Evolutionary conservation across 192 early-diverging fungal genomes (phyloP).

Genomic region (Rhizoclosmatium globosum): DNA sequence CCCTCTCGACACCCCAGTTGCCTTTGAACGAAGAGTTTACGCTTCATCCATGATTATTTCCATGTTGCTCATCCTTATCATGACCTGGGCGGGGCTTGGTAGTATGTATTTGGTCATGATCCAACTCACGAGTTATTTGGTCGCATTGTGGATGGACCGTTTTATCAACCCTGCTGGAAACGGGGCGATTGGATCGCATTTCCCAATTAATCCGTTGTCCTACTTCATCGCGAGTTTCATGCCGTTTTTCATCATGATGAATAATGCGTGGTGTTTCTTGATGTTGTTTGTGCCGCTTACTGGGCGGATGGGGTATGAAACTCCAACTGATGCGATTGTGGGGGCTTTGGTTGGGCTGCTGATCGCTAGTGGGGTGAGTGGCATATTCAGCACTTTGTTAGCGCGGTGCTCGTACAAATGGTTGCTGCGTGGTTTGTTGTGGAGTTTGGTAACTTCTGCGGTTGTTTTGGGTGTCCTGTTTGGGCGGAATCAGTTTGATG

Average conservation of each 20-base stretch:
- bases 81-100: constrained; percentile 36
- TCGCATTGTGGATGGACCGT: constrained; percentile 39
- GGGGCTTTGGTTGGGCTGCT: constrained; percentile 62
- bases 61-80: neutral
- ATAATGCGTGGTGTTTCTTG: constrained; percentile 41
- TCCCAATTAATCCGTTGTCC: constrained; percentile 35
- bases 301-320: constrained; percentile 70
- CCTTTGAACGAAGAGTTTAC: constrained; percentile 13
- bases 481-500: constrained; percentile 59
- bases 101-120: constrained; percentile 35
- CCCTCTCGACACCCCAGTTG: constrained; percentile 14
- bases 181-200: neutral
- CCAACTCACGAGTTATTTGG: neutral
- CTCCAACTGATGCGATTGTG: constrained; percentile 72
- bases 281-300: constrained; percentile 76
- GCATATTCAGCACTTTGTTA: neutral
- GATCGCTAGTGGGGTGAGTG: constrained; percentile 42
- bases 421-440: constrained; percentile 18
- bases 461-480: constrained; percentile 39
- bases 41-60: neutral
- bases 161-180: constrained; percentile 4
- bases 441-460: neutral
- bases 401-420: constrained; percentile 37
- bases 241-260: constrained; percentile 27
- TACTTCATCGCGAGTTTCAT: constrained; percentile 39